Evolutionary conservation across 768 basidiomycete species (phyloP).

Genomic region (Cyclocybe cylindracea): DNA sequence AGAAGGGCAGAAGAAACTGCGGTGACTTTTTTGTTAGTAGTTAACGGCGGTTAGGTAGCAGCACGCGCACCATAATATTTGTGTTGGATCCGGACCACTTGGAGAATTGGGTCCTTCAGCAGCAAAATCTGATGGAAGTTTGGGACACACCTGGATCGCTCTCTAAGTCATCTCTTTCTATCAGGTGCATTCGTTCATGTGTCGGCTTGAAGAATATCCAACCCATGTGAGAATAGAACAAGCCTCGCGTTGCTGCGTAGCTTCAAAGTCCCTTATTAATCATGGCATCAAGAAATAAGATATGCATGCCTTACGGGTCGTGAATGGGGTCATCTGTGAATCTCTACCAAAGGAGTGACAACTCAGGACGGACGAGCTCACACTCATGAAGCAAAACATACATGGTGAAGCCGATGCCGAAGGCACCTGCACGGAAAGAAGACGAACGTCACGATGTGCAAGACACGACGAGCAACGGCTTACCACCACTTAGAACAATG

Average conservation of each 20-base stretch:
- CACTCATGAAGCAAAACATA: constrained; percentile 28
- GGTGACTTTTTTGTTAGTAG: not conserved
- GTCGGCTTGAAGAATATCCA: constrained; percentile 83
- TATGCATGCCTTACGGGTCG: constrained; percentile 51
- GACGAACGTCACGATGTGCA: not conserved
- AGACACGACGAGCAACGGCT: constrained; percentile 7
- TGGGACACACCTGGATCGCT: constrained; percentile 58
- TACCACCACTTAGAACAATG: constrained; percentile 49
- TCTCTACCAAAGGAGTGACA: constrained; percentile 37
- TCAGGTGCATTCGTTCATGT: constrained; percentile 59
- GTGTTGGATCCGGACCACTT: constrained; percentile 74
- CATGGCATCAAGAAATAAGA: not conserved
- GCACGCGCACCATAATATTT: constrained; percentile 53
- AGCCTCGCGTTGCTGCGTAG: constrained; percentile 72
- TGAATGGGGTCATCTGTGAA: constrained; percentile 71
- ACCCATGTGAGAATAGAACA: constrained; percentile 79
- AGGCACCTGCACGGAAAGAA: constrained; percentile 49
- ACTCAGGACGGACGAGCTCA: not conserved
- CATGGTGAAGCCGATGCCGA: constrained; percentile 76
- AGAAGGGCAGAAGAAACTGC: constrained; percentile 61
- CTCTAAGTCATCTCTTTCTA: constrained; percentile 71
- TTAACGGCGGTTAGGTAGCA: not conserved
- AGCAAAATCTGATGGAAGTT: not conserved
- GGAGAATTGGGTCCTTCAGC: not conserved
- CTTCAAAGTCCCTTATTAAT: constrained; percentile 28